Conservation (phyloP, 2,329 filamentous ascomycete species). For the Cladosporium sp. region DNA sequence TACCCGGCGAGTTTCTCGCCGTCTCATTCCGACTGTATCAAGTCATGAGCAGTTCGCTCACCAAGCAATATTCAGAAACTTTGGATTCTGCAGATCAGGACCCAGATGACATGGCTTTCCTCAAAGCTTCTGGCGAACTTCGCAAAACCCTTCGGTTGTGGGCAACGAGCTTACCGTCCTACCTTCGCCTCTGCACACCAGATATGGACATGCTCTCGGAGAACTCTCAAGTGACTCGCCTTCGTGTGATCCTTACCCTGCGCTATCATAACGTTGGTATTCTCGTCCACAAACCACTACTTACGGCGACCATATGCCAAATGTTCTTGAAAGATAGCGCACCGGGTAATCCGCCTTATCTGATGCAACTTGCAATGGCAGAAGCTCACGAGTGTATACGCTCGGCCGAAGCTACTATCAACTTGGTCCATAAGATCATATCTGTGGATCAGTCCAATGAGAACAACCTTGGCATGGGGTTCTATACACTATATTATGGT, state of each 20-base stretch:
- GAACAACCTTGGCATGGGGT: constrained; percentile 37
- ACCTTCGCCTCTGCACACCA: neutral
- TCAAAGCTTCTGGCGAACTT: neutral
- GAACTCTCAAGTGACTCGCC: constrained; percentile 25
- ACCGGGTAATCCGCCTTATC: constrained; percentile 17
- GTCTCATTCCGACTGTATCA: constrained; percentile 26
- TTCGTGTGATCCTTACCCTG: constrained; percentile 42
- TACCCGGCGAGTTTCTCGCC: neutral
- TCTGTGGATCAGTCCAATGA: constrained; percentile 16
- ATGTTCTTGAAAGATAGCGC: neutral
- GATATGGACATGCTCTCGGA: neutral
- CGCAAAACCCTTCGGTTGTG: neutral
- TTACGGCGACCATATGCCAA: constrained; percentile 36
- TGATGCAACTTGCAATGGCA: constrained; percentile 24
- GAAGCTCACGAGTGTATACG: constrained; percentile 21
- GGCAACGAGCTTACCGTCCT: neutral
- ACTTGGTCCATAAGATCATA: constrained; percentile 28
- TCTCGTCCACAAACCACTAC: constrained; percentile 39
- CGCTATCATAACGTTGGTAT: constrained; percentile 41
- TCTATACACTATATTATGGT: constrained; percentile 39
- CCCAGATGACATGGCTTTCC: neutral
- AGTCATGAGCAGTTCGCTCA: constrained; percentile 20
- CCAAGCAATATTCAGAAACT: neutral
- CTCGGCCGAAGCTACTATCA: constrained; percentile 35
- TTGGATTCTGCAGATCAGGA: neutral